A percentile compares a stretch with the other conserved stretches of the same genome.
phyloP scores from a whole-genome alignment of 2,329 filamentous ascomycete species.

The Alternaria panax region DNA sequence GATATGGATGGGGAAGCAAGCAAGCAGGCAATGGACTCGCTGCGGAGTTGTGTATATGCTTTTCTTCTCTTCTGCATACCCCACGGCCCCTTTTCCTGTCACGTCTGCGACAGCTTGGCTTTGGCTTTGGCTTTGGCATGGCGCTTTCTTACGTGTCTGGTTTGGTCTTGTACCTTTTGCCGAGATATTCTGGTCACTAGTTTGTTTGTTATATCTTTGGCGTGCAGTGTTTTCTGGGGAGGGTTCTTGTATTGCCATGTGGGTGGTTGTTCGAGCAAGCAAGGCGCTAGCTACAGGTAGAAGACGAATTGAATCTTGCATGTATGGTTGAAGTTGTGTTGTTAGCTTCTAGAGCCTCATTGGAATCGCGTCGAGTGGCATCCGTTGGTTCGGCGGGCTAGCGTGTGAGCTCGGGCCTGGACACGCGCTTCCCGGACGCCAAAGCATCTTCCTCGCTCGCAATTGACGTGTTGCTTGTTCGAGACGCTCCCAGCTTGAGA shows the following conservation, averaged over 20 bases:
- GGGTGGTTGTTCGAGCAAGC: neutral
- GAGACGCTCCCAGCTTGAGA: neutral
- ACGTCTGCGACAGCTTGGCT: neutral
- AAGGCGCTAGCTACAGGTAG: neutral
- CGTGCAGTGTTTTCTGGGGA: neutral
- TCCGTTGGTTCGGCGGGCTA: neutral
- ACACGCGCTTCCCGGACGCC: constrained; percentile 1
- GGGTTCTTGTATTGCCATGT: neutral
- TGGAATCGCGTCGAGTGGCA: constrained; percentile 6
- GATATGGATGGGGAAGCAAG: neutral
- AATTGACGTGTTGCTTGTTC: neutral
- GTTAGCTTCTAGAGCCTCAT: neutral
- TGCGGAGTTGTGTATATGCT: neutral
- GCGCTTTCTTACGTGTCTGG: neutral
- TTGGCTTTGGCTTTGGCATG: constrained; percentile 2
- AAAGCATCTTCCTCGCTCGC: constrained; percentile 3
- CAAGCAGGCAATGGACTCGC: neutral
- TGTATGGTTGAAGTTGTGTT: neutral
- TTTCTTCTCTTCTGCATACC: constrained; percentile 25
- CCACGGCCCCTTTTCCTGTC: constrained; percentile 16
- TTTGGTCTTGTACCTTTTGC: constrained; percentile 4
- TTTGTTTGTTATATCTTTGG: constrained; percentile 1
- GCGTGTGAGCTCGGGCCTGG: constrained; percentile 11
- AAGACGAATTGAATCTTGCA: neutral
- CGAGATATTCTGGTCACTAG: constrained; percentile 17